Conservation (phyloP, 139 green algal genomes). For the Trebouxia sp. region DNA sequence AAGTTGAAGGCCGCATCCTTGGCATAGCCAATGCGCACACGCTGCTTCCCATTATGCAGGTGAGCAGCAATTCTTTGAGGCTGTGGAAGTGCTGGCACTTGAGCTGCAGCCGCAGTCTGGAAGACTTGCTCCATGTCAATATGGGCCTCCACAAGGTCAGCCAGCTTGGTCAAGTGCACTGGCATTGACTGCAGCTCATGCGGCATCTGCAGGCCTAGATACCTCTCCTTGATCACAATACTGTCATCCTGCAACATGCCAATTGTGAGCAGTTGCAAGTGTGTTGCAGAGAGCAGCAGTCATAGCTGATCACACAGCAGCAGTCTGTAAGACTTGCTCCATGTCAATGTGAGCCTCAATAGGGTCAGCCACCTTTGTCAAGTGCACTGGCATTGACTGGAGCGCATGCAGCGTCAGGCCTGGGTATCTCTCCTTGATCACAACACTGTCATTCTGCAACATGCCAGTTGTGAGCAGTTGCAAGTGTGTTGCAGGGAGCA, state of each 20-base stretch:
- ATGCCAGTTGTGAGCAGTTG: background rate
- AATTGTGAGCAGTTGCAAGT: background rate
- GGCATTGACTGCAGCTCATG: conserved; percentile 27
- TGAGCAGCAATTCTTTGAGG: background rate
- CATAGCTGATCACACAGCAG: too few relatives aligned
- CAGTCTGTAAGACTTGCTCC: conserved; percentile 59
- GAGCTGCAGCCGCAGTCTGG: conserved; percentile 40
- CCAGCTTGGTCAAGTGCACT: conserved; percentile 37
- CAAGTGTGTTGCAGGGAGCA: too few relatives aligned
- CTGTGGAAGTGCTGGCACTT: background rate
- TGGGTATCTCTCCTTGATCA: conserved; percentile 54
- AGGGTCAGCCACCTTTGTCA: conserved; percentile 44
- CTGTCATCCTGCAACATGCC: conserved; percentile 32
- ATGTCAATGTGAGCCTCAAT: conserved; percentile 63
- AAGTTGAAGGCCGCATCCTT: conserved; percentile 82
- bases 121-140: conserved; percentile 70
- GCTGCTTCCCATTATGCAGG: background rate
- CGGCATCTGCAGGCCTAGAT: conserved; percentile 64
- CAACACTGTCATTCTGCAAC: conserved; percentile 38
- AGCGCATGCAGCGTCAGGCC: conserved; percentile 54
- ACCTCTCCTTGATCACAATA: conserved; percentile 49
- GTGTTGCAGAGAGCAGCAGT: too few relatives aligned
- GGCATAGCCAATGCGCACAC: conserved; percentile 72
- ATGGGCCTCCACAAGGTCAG: conserved; percentile 49
- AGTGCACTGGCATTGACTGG: conserved; percentile 8